These are phyloP conservation scores for Glycine soja DNA, from an alignment of 306 rosid genomes.

Conservation along the genomic window DNA sequence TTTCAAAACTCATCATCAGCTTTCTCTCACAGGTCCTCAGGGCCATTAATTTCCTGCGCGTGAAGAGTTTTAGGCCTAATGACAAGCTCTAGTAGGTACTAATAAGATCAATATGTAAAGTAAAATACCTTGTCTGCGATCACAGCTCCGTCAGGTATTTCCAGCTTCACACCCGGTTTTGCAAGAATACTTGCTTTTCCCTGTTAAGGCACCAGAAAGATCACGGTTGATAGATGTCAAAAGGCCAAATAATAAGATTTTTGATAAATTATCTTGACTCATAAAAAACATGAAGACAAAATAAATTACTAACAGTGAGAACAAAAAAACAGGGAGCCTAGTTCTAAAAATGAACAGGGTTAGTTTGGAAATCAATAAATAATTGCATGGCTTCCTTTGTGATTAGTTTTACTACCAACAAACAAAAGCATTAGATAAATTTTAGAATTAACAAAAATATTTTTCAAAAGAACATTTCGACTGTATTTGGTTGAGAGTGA, in stretches of 20 bases:
- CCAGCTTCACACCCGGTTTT: constrained; percentile 69
- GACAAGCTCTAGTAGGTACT: background rate
- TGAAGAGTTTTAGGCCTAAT: background rate
- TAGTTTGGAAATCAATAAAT: background rate
- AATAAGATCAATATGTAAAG: constrained; percentile 9
- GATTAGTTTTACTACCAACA: background rate
- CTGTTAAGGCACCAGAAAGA: constrained; percentile 52
- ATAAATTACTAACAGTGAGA: background rate
- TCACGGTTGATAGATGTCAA: background rate
- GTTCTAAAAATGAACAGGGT: background rate
- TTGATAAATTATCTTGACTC: background rate
- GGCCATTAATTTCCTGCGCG: constrained; percentile 72
- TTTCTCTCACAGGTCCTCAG: constrained; percentile 65
- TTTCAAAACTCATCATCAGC: constrained; percentile 23
- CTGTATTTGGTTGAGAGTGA: background rate
- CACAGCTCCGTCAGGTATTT: constrained; percentile 68
- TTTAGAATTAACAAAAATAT: background rate
- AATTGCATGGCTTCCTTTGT: background rate
- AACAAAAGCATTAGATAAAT: background rate
- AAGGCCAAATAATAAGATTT: background rate
- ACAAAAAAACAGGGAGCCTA: constrained; percentile 23
- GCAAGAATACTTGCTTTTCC: constrained; percentile 73
- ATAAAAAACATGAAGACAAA: background rate
- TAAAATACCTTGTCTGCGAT: constrained; percentile 68
- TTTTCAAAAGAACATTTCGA: background rate